phyloP scores from a whole-genome alignment of 1,284 basidiomycete species.

The Mycosarcoma maydis region DNA sequence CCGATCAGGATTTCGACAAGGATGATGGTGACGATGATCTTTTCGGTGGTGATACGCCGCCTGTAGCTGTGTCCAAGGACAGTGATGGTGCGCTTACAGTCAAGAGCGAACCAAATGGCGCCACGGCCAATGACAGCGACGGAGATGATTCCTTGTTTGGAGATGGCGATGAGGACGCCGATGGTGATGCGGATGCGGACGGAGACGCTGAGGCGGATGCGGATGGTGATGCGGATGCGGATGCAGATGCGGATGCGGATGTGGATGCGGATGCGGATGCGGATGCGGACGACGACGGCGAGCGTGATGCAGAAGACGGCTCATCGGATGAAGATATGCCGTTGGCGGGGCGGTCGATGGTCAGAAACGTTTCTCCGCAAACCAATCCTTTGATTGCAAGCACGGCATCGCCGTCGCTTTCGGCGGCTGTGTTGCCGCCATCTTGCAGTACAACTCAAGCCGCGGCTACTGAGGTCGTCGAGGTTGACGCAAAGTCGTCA shows the following conservation, averaged over 20 bases:
- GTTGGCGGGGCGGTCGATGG: constrained; percentile 35
- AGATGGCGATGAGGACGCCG: constrained; percentile 32
- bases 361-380: constrained; percentile 21
- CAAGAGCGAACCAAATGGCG: constrained; percentile 17
- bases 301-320: constrained; percentile 61
- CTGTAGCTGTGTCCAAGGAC: constrained; percentile 4
- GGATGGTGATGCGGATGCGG: constrained; percentile 44
- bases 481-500: constrained; percentile 2
- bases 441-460: background rate
- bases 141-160: constrained; percentile 50
- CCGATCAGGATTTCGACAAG: constrained; percentile 22
- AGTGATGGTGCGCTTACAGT: constrained; percentile 3
- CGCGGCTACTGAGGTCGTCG: background rate
- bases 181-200: constrained; percentile 56
- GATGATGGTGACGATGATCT: constrained; percentile 38
- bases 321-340: constrained; percentile 53
- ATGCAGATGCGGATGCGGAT: constrained; percentile 45
- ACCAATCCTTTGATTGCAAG: constrained; percentile 12
- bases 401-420: constrained; percentile 17
- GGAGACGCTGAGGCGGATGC: constrained; percentile 46
- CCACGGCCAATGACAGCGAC: constrained; percentile 21
- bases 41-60: constrained; percentile 46
- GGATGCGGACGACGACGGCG: constrained; percentile 42
- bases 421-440: constrained; percentile 9
- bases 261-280: constrained; percentile 57